These are phyloP conservation scores for Halocafeteria seosinensis DNA, from an alignment of 108 stramenopile genomes.

Conservation along the genomic window DNA sequence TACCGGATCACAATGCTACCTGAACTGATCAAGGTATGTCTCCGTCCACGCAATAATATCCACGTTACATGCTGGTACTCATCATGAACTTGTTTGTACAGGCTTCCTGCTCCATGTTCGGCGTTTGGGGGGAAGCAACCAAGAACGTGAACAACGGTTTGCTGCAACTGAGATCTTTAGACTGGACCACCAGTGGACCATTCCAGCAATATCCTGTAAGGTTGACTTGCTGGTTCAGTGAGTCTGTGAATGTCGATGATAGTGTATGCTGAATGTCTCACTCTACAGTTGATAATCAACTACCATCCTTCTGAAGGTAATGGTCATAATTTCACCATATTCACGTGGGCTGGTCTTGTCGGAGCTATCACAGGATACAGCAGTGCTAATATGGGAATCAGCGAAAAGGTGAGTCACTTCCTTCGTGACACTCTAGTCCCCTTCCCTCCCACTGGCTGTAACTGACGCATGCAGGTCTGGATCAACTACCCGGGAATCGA, in stretches of 20 bases:
- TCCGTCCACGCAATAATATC: too few species aligned
- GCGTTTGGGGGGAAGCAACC: slow-evolving; percentile 11
- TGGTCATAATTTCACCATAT: background rate
- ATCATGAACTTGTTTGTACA: too few species aligned
- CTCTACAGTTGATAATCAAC: background rate
- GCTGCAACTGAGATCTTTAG: slow-evolving; percentile 7
- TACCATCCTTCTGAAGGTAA: background rate
- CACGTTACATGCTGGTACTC: too few species aligned
- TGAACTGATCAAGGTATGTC: too few species aligned
- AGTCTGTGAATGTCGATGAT: too few species aligned
- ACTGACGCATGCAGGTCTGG: too few species aligned
- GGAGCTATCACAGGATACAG: slow-evolving; percentile 6
- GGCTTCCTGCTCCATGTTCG: slow-evolving; percentile 6
- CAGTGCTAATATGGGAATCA: slow-evolving; percentile 1
- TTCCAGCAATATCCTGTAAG: background rate
- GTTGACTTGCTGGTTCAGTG: too few species aligned
- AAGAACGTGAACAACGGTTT: background rate
- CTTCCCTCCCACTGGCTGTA: too few species aligned
- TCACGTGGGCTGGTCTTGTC: slow-evolving; percentile 2
- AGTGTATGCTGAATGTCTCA: too few species aligned
- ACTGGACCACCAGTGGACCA: background rate
- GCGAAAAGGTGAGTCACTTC: slow-evolving; percentile 16
- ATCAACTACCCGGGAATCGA: background rate
- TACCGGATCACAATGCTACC: too few species aligned
- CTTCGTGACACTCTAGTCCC: too few species aligned